Conservation (phyloP, 805 yeast species). For the Brettanomyces sp. region DNA sequence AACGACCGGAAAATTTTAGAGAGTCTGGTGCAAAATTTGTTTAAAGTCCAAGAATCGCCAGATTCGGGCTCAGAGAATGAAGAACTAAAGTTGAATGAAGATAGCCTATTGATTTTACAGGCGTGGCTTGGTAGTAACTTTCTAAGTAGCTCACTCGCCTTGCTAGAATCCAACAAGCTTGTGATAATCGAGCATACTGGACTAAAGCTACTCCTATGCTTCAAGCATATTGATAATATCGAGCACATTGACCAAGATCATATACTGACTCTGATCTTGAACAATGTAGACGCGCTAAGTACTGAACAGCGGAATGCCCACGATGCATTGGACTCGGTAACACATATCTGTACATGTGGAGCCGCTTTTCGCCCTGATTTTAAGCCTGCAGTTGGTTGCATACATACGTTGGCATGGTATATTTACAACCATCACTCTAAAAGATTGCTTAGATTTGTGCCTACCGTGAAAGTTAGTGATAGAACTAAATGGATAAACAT, state of each 20-base stretch:
- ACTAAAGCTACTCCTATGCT: not conserved
- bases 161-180: not conserved
- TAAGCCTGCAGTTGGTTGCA: not conserved
- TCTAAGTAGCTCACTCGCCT: not conserved
- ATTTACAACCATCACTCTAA: not conserved
- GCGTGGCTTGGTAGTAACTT: constrained; percentile 1
- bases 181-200: not conserved
- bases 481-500: not conserved
- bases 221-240: not conserved
- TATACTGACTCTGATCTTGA: not conserved
- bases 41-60: too few species aligned
- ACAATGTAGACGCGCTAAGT: not conserved
- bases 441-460: not conserved
- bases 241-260: not conserved
- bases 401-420: not conserved
- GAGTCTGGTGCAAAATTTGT: not conserved
- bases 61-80: not conserved
- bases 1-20: not conserved
- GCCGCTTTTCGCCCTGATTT: not conserved
- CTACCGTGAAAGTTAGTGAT: not conserved
- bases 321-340: not conserved
- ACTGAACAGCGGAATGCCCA: not conserved
- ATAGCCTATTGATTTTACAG: not conserved
- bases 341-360: not conserved
- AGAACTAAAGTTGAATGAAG: not conserved